A percentile compares a stretch with the other conserved stretches of the same genome.
These are phyloP conservation scores for Marasmius sp. DNA, from an alignment of 1,284 basidiomycete species.

Conservation along the genomic window DNA sequence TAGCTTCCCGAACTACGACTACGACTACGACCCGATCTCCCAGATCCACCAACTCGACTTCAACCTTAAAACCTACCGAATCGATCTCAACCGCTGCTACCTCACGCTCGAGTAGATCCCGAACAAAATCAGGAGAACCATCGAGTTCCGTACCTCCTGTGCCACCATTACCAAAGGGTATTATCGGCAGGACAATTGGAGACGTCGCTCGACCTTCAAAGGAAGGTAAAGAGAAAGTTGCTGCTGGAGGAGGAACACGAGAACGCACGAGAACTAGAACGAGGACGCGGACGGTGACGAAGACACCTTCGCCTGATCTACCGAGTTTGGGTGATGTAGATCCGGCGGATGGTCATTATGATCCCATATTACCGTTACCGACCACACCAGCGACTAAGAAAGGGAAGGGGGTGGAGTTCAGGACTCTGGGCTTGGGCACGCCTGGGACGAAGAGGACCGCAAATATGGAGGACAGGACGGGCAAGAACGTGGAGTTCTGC, in stretches of 20 bases:
- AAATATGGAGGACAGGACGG: neutral
- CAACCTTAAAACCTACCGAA: neutral
- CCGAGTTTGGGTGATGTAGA: constrained; percentile 29
- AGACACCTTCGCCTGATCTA: constrained; percentile 51
- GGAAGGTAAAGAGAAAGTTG: neutral
- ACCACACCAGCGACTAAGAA: constrained; percentile 17
- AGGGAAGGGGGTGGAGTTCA: constrained; percentile 22
- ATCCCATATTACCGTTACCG: constrained; percentile 44
- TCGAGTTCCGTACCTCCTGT: constrained; percentile 1
- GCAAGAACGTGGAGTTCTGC: neutral
- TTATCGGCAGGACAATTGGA: neutral
- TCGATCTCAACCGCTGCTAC: neutral
- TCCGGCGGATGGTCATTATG: neutral
- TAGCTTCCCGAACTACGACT: neutral
- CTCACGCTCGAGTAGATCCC: neutral
- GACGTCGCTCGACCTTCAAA: neutral
- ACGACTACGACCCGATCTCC: neutral
- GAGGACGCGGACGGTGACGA: neutral
- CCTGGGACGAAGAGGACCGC: neutral
- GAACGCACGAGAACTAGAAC: constrained; percentile 32
- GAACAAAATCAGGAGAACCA: neutral
- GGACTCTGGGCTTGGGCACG: constrained; percentile 19
- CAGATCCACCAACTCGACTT: neutral
- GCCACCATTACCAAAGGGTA: constrained; percentile 2
- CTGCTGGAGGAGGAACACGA: neutral